These are phyloP conservation scores for Melampsora occidentalis DNA, from an alignment of 1,284 basidiomycete species.

Conservation along the genomic window DNA sequence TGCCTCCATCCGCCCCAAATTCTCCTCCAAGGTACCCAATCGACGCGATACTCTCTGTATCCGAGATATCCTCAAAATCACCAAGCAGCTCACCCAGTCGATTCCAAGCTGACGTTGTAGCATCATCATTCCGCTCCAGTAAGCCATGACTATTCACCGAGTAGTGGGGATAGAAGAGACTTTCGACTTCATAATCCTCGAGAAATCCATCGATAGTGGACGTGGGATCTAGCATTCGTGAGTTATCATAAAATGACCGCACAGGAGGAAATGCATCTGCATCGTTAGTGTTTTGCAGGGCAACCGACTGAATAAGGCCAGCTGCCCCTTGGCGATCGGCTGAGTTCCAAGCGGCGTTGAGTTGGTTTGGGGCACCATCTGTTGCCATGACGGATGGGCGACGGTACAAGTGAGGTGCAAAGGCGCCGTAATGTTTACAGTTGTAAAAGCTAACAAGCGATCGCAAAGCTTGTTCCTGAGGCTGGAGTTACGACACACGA, in stretches of 20 bases:
- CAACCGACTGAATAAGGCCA: not conserved
- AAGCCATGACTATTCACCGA: conserved; percentile 35
- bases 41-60: conserved; percentile 38
- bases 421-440: conserved; percentile 51
- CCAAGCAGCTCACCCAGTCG: conserved; percentile 34
- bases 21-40: conserved; percentile 39
- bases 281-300: conserved; percentile 7
- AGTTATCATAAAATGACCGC: conserved; percentile 32
- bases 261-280: conserved; percentile 36
- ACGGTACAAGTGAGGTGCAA: conserved; percentile 50
- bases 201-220: conserved; percentile 37
- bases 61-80: conserved; percentile 42
- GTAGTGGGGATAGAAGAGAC: conserved; percentile 42
- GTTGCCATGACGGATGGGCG: conserved; percentile 40
- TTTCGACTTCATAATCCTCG: conserved; percentile 43
- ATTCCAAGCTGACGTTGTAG: conserved; percentile 39
- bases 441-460: conserved; percentile 84
- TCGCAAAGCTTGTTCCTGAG: conserved; percentile 93
- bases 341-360: conserved; percentile 7
- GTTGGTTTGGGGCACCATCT: conserved; percentile 14
- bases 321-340: conserved; percentile 26
- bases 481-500: conserved; percentile 54
- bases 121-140: conserved; percentile 39
- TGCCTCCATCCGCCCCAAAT: conserved; percentile 24
- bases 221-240: conserved; percentile 16